A percentile compares a stretch with the other conserved stretches of the same genome.
phyloP scores from a whole-genome alignment of 2,329 filamentous ascomycete species.

The Arthroderma sp. region DNA sequence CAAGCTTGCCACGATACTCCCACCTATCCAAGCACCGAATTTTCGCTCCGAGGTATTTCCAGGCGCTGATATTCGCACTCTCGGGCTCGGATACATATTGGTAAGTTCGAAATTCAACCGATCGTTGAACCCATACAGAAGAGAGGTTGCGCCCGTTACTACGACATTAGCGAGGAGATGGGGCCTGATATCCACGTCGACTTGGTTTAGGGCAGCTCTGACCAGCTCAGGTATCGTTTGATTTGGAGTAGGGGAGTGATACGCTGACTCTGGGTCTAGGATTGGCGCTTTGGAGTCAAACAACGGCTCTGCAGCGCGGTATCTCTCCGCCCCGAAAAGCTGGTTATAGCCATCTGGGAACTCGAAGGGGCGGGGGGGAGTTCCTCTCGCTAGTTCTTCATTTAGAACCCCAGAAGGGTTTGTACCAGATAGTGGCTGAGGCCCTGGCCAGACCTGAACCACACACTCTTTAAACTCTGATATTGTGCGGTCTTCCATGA shows the following conservation, averaged over 20 bases:
- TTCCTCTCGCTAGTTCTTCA: conserved; percentile 58
- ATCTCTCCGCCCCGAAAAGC: conserved; percentile 81
- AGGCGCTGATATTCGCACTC: conserved; percentile 78
- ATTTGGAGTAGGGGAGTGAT: conserved; percentile 46
- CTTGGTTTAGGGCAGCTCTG: conserved; percentile 58
- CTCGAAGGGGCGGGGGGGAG: conserved; percentile 80
- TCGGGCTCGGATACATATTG: conserved; percentile 66
- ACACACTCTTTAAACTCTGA: conserved; percentile 97
- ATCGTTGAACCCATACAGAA: conserved; percentile 87
- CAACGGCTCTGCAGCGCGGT: conserved; percentile 72
- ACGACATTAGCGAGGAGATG: conserved; percentile 80
- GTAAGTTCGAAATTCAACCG: conserved; percentile 74
- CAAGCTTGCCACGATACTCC: conserved; percentile 85
- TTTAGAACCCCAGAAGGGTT: conserved; percentile 46
- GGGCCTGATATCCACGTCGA: conserved; percentile 80
- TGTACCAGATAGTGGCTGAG: conserved; percentile 47
- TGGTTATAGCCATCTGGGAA: conserved; percentile 96
- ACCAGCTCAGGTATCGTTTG: conserved; percentile 79
- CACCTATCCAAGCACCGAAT: conserved; percentile 91
- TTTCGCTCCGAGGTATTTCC: conserved; percentile 77
- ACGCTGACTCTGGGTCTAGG: conserved; percentile 30
- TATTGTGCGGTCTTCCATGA: conserved; percentile 84
- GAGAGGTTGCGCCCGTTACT: conserved; percentile 73
- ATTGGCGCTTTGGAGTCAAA: conserved; percentile 77
- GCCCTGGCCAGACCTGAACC: conserved; percentile 82